Base-by-base conservation (phyloP, 352 stramenopile species). In the Phytophthora multivora region DNA sequence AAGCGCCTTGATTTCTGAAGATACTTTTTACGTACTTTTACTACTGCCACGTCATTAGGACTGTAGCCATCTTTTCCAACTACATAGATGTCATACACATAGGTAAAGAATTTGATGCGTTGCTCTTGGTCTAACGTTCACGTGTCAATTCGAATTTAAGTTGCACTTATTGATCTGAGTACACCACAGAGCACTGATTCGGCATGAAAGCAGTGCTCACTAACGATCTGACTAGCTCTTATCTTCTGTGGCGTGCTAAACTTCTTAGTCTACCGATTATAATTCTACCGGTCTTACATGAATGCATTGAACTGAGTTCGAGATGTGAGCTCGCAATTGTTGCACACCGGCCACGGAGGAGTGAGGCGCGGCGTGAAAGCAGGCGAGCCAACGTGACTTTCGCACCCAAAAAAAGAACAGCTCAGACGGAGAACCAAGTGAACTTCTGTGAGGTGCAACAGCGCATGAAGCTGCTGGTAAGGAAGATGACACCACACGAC, bases 311-410 rank as follows among this genome's bases (percentile, higher is more conserved):
- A 5, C 23, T 59, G 15, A 6, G n/a, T 61, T 9, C 38, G 31
- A 28, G 33, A 80, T 86, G 61, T 86, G 28, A 66, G 73, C 74
- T 75, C 71, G 69, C 77, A 79, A 83, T 73, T 83, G 77, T 86
- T 86, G 74, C 77, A 83, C 71, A 73, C 68, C 61, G 71, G 71
- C 68, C 73, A 83, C 59, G 64, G 74, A 77, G 59, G 38, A 72
- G 58, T 69, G 53, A 49, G 66, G 63, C 68, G 52, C 69, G 53
- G 77, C 63, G 69, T 83, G 77, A 86, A 86, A 86, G 77, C 77
- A 86, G 71, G 77, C 77, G 61, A 79, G 73, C 75, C 31, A 49
- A 61, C 35, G 77, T 70, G 10, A 7, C 71, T 69, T 73, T 67
- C 51, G 77, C 77, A 80, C 77, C 28, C 74, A 67, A 47, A 69